These are phyloP conservation scores for Pulveroboletus sp. DNA, from an alignment of 768 basidiomycete genomes.

Conservation along the genomic window DNA sequence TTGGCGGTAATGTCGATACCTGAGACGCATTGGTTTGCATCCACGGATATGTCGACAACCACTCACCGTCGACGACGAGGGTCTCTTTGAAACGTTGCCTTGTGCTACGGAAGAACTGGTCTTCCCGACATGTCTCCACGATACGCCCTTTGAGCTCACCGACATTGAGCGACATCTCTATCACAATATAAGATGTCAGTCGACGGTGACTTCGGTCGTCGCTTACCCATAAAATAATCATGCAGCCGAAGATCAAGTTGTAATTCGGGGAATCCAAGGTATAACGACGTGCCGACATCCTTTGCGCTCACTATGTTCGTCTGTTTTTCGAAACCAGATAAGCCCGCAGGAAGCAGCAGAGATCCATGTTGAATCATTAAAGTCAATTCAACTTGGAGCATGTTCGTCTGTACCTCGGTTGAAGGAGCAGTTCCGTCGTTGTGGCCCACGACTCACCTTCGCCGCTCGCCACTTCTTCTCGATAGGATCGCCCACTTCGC, in stretches of 20 bases:
- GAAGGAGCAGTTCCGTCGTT: constrained; percentile 1
- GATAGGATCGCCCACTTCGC: constrained; percentile 77
- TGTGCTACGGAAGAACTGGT: constrained; percentile 29
- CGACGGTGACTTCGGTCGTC: neutral
- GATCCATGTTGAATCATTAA: constrained; percentile 49
- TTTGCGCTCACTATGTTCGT: constrained; percentile 23
- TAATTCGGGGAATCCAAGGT: constrained; percentile 60
- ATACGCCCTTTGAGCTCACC: constrained; percentile 55
- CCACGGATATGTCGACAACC: neutral
- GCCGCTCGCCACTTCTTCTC: constrained; percentile 74
- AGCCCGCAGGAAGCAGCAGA: constrained; percentile 61
- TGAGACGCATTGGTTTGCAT: constrained; percentile 23
- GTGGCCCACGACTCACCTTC: constrained; percentile 44
- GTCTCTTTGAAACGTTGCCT: constrained; percentile 26
- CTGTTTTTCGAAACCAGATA: constrained; percentile 55
- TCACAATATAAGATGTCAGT: constrained; percentile 7
- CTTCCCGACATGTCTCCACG: constrained; percentile 43
- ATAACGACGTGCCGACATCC: constrained; percentile 50
- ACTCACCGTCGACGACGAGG: constrained; percentile 50
- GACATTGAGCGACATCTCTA: constrained; percentile 78
- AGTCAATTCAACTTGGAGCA: constrained; percentile 69
- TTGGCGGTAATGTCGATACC: constrained; percentile 79
- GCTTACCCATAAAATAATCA: constrained; percentile 84
- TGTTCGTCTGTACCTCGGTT: constrained; percentile 60
- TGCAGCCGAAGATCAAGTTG: constrained; percentile 76